Evolutionary conservation across 1,284 basidiomycete species (phyloP).

Genomic region (Melampsora americana): DNA sequence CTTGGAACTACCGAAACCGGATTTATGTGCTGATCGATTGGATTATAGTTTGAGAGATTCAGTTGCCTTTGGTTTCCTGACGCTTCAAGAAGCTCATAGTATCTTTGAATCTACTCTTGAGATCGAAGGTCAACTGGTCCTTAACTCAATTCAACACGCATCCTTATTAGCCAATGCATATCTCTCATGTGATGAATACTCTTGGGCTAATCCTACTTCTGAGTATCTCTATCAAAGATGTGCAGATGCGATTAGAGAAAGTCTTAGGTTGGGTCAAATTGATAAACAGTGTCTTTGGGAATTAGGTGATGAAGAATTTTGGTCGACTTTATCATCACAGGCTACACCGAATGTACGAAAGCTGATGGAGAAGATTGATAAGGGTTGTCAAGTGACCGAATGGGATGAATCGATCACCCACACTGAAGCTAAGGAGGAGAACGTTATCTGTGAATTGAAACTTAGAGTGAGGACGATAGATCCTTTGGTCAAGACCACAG

Average conservation of each 20-base stretch:
- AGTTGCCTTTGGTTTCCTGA: conserved; percentile 40
- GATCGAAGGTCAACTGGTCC: conserved; percentile 23
- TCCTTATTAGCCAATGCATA: conserved; percentile 18
- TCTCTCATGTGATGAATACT: conserved; percentile 25
- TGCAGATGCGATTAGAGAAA: conserved; percentile 17
- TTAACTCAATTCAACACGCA: background rate
- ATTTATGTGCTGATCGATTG: conserved; percentile 46
- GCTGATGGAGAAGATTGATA: conserved; percentile 22
- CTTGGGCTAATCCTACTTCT: conserved; percentile 24
- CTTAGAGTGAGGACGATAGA: conserved; percentile 27
- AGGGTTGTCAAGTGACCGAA: conserved; percentile 6
- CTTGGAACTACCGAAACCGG: conserved; percentile 46
- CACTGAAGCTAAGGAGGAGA: background rate
- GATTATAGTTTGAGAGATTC: conserved; percentile 48
- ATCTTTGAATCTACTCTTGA: conserved; percentile 31
- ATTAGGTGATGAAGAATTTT: conserved; percentile 27
- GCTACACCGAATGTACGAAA: conserved; percentile 3
- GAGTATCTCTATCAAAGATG: conserved; percentile 30
- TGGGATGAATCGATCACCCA: background rate
- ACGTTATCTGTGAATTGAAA: conserved; percentile 1
- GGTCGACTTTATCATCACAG: background rate
- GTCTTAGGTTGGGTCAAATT: conserved; percentile 7
- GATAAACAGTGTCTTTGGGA: conserved; percentile 23
- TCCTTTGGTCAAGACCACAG: conserved; percentile 22
- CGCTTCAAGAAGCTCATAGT: conserved; percentile 36